These are phyloP conservation scores for Colletotrichum spaethianum DNA, from an alignment of 2,329 filamentous ascomycete genomes.

Conservation along the genomic window DNA sequence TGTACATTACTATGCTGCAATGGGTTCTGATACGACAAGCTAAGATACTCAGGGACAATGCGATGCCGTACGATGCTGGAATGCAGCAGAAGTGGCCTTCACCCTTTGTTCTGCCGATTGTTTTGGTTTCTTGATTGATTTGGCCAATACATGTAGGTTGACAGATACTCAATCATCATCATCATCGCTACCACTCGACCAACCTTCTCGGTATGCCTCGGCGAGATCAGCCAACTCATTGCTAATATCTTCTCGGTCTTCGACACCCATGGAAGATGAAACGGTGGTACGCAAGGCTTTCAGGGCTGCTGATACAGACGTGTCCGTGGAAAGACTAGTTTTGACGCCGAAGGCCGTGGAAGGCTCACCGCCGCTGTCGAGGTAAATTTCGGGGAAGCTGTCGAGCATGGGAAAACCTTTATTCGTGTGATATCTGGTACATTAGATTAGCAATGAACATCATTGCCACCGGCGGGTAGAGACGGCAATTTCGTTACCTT, in stretches of 20 bases:
- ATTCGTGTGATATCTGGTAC: conserved; percentile 62
- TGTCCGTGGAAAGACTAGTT: conserved; percentile 80
- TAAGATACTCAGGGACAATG: not conserved
- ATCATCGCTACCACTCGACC: conserved; percentile 82
- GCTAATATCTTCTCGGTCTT: conserved; percentile 87
- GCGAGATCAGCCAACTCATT: conserved; percentile 87
- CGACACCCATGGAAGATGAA: conserved; percentile 74
- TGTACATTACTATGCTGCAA: too few relatives aligned
- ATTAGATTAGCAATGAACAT: not conserved
- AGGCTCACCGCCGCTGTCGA: conserved; percentile 54
- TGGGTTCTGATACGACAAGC: not conserved
- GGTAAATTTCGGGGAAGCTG: conserved; percentile 86
- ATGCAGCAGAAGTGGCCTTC: not conserved
- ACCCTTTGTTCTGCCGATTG: not conserved
- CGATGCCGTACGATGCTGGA: not conserved
- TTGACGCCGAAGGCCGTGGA: conserved; percentile 62
- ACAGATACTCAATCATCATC: conserved; percentile 66
- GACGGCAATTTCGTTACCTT: conserved; percentile 7
- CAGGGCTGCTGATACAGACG: conserved; percentile 78
- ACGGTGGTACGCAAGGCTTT: conserved; percentile 76
- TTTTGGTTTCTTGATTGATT: not conserved
- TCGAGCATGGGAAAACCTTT: conserved; percentile 84
- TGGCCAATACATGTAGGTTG: too few relatives aligned
- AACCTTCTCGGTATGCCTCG: conserved; percentile 91
- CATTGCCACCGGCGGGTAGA: too few relatives aligned